Conservation (phyloP, 768 basidiomycete species). For the Tylopilus plumbeoviolaceoides region DNA sequence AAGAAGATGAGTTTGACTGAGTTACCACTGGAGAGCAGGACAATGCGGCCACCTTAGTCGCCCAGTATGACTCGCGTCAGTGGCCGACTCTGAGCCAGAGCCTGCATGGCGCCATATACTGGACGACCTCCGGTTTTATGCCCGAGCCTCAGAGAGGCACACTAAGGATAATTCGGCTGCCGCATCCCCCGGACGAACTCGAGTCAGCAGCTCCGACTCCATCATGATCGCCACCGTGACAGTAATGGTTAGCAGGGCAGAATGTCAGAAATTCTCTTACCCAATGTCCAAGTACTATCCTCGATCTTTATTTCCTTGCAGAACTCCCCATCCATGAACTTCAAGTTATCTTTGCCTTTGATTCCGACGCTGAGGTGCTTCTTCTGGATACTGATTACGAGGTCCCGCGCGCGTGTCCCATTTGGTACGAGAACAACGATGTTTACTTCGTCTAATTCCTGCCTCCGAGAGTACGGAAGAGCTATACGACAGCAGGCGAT, state of each 20-base stretch:
- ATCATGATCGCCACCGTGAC: too few relatives aligned
- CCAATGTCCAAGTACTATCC: conserved; percentile 94
- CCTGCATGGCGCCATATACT: too few relatives aligned
- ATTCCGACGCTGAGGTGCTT: conserved; percentile 78
- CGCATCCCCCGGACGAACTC: too few relatives aligned
- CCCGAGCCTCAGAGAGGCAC: too few relatives aligned
- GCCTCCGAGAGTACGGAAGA: conserved; percentile 89
- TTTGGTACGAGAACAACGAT: conserved; percentile 79
- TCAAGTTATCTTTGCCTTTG: conserved; percentile 82
- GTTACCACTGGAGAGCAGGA: too few relatives aligned
- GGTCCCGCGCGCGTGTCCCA: conserved; percentile 78
- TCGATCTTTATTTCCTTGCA: conserved; percentile 94
- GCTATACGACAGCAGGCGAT: conserved; percentile 39
- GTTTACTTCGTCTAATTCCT: conserved; percentile 85
- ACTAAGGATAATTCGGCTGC: too few relatives aligned
- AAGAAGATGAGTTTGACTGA: too few relatives aligned
- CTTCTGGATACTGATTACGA: conserved; percentile 72
- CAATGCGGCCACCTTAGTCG: too few relatives aligned
- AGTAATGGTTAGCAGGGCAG: conserved; percentile 10
- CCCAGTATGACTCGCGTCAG: too few relatives aligned
- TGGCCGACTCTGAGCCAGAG: too few relatives aligned
- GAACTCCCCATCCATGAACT: conserved; percentile 82
- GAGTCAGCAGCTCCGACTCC: too few relatives aligned
- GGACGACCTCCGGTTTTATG: too few relatives aligned
- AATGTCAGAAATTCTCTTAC: conserved; percentile 43